Conservation (phyloP, 805 yeast genomes). For the Metschnikowia amazonensis region DNA sequence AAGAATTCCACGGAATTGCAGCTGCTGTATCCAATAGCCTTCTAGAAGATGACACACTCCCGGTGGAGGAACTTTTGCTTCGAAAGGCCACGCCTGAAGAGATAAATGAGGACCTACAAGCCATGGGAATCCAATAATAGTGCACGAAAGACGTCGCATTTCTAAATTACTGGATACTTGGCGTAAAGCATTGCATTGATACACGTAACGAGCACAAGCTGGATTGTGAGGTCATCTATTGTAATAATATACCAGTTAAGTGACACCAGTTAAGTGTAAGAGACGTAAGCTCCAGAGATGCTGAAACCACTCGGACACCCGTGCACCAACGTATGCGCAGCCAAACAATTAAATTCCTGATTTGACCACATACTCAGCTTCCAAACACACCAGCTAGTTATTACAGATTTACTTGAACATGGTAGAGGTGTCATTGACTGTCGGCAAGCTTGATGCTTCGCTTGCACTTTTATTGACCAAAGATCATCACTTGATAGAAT, state of each 20-base stretch:
- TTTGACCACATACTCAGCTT: background rate
- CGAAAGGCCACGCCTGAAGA: slow-evolving; percentile 67
- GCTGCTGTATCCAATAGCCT: slow-evolving; percentile 55
- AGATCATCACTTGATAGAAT: slow-evolving; percentile 92
- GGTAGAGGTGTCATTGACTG: slow-evolving; percentile 91
- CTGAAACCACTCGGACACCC: background rate
- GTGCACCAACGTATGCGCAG: slow-evolving; percentile 8
- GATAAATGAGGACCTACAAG: slow-evolving; percentile 64
- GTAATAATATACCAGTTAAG: background rate
- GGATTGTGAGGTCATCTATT: background rate
- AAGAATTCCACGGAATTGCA: slow-evolving; percentile 72
- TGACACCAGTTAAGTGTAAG: background rate
- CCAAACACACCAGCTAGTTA: no score
- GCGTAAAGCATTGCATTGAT: background rate
- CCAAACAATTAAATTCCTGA: background rate
- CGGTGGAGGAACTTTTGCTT: slow-evolving; percentile 39
- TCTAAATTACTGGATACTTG: background rate
- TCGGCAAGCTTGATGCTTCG: slow-evolving; percentile 94
- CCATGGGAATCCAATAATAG: slow-evolving; percentile 46
- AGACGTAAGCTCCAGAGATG: no score
- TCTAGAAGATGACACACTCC: slow-evolving; percentile 21
- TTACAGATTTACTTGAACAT: slow-evolving; percentile 27
- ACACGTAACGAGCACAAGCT: background rate
- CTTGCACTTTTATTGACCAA: slow-evolving; percentile 84
- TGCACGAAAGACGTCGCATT: background rate